Conservation (phyloP, 192 early-diverging fungal genomes). For the Mortierella hygrophila region DNA sequence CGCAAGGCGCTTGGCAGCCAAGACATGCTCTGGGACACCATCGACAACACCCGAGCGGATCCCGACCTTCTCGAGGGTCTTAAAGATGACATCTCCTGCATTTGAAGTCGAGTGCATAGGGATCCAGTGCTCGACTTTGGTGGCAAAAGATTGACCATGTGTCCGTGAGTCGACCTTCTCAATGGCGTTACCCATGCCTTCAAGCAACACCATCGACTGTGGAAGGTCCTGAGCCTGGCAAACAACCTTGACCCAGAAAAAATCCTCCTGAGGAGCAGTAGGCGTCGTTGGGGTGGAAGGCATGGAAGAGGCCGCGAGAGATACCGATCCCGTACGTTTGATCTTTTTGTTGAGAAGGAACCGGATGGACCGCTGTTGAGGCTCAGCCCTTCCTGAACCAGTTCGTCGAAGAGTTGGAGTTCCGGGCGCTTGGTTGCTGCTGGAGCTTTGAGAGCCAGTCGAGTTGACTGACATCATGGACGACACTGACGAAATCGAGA, state of each 20-base stretch:
- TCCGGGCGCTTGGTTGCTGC: neutral
- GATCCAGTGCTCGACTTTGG: constrained; percentile 57
- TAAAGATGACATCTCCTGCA: constrained; percentile 63
- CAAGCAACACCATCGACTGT: constrained; percentile 43
- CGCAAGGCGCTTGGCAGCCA: constrained; percentile 34
- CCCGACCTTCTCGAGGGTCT: constrained; percentile 65
- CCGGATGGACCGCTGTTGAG: constrained; percentile 55
- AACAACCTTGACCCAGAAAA: constrained; percentile 55
- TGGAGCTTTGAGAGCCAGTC: constrained; percentile 31
- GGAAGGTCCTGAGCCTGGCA: constrained; percentile 54
- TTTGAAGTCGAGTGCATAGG: constrained; percentile 59
- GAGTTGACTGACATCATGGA: constrained; percentile 56
- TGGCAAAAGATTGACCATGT: constrained; percentile 37
- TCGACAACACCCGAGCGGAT: constrained; percentile 61
- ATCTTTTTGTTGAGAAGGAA: constrained; percentile 66
- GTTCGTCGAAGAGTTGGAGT: constrained; percentile 30
- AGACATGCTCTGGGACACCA: constrained; percentile 51
- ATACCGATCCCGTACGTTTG: constrained; percentile 41
- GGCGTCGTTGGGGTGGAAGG: constrained; percentile 40
- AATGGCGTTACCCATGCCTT: constrained; percentile 40
- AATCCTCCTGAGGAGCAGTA: constrained; percentile 44
- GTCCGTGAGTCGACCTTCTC: constrained; percentile 38
- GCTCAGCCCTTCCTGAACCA: constrained; percentile 27
- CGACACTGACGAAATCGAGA: constrained; percentile 58
- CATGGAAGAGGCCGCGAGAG: constrained; percentile 10